phyloP scores from a whole-genome alignment of 2,329 filamentous ascomycete genomes.

The Xylaria polymorpha region DNA sequence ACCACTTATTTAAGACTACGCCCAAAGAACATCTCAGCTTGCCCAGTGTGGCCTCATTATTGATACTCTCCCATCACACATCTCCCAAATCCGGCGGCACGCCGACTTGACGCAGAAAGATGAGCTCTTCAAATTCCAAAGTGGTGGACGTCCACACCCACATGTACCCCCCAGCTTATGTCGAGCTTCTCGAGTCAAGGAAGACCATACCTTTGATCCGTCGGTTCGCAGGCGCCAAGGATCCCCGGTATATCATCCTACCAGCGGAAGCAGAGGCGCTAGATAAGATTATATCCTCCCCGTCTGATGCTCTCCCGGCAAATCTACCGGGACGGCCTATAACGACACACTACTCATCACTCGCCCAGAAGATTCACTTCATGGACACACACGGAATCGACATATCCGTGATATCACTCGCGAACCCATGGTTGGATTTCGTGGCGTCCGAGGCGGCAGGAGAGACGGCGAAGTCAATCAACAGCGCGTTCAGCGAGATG shows the following conservation, averaged over 20 bases:
- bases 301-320: conserved; percentile 50
- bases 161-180: conserved; percentile 74
- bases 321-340: conserved; percentile 82
- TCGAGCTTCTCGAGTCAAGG: conserved; percentile 69
- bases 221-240: conserved; percentile 66
- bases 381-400: conserved; percentile 88
- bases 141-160: conserved; percentile 77
- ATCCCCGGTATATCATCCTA: conserved; percentile 75
- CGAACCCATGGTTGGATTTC: conserved; percentile 96
- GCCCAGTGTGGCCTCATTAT: neutral
- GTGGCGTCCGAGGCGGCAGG: conserved; percentile 70
- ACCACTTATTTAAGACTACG: neutral
- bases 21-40: neutral
- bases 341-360: conserved; percentile 83
- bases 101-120: conserved; percentile 36
- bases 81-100: neutral
- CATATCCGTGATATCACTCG: conserved; percentile 86
- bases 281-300: conserved; percentile 59
- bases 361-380: conserved; percentile 83
- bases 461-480: conserved; percentile 74
- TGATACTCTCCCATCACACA: neutral
- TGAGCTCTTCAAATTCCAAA: conserved; percentile 53
- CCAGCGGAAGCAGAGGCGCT: conserved; percentile 61
- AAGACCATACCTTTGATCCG: conserved; percentile 76
- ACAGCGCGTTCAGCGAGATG: conserved; percentile 79